Percentiles rank a stretch among this genome's conserved stretches.
Conservation (phyloP, 306 rosid genomes). For the Quercus alba region DNA sequence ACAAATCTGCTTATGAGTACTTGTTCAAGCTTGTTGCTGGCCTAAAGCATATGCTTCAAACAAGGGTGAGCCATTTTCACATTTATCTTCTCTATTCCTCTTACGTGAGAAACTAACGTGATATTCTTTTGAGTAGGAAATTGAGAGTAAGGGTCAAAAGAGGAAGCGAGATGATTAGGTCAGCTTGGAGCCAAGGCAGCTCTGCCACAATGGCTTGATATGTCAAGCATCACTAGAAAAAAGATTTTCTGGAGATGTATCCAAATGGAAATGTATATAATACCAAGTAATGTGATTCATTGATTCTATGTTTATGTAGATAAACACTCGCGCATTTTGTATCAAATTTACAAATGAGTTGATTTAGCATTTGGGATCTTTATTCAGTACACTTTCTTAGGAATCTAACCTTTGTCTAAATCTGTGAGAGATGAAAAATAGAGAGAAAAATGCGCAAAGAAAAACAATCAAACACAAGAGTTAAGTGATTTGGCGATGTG, state of each 20-base stretch:
- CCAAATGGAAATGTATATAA: neutral
- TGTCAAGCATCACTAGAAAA: neutral
- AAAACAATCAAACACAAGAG: too few relatives aligned
- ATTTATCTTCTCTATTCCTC: slow-evolving; percentile 1
- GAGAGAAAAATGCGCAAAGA: too few relatives aligned
- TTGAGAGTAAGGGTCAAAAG: slow-evolving; percentile 28
- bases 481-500: too few relatives aligned
- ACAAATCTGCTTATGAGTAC: slow-evolving; percentile 72
- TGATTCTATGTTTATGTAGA: neutral
- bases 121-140: slow-evolving; percentile 33
- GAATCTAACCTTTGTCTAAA: too few relatives aligned
- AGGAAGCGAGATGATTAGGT: neutral
- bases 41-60: slow-evolving; percentile 64
- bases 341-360: neutral
- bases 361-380: neutral
- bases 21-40: slow-evolving; percentile 81
- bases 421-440: too few relatives aligned
- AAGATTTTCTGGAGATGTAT: neutral
- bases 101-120: slow-evolving; percentile 1
- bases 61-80: slow-evolving; percentile 48
- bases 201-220: neutral
- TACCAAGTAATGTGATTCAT: neutral
- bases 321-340: neutral
- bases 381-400: neutral
- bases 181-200: slow-evolving; percentile 3